A percentile compares a stretch with the other conserved stretches of the same genome.
phyloP scores from a whole-genome alignment of 768 basidiomycete species.

The Sutorius australiensis region DNA sequence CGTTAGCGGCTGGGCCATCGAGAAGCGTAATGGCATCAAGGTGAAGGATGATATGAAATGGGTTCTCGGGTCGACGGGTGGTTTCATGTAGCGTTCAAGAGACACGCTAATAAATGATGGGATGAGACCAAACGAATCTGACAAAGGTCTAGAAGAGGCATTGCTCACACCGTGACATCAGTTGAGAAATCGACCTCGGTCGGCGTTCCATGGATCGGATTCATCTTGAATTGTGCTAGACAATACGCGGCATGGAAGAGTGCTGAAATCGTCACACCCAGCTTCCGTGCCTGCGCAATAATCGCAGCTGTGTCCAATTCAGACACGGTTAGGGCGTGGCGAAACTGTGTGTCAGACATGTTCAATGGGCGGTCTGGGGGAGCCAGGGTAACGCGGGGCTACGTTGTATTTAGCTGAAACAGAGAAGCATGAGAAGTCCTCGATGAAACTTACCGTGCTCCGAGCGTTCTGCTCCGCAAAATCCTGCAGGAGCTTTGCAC shows the following conservation, averaged over 20 bases:
- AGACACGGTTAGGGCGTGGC: neutral
- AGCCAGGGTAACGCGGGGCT: slow-evolving; percentile 9
- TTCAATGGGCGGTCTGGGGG: slow-evolving; percentile 6
- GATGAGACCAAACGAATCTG: neutral
- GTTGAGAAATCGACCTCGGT: slow-evolving; percentile 19
- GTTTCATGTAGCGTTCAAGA: slow-evolving; percentile 19
- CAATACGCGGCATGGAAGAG: slow-evolving; percentile 24
- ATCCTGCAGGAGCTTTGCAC: slow-evolving; percentile 14
- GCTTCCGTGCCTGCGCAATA: slow-evolving; percentile 4
- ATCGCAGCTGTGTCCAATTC: slow-evolving; percentile 12
- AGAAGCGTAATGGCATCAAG: slow-evolving; percentile 15
- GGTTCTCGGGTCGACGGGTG: slow-evolving; percentile 15
- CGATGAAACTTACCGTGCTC: slow-evolving; percentile 4
- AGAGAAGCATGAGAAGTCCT: neutral
- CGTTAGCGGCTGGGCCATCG: slow-evolving; percentile 10
- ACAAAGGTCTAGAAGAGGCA: neutral
- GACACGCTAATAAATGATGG: slow-evolving; percentile 3
- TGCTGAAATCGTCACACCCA: slow-evolving; percentile 11
- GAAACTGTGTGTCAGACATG: slow-evolving; percentile 8
- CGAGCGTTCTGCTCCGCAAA: slow-evolving; percentile 1
- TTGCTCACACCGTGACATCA: slow-evolving; percentile 10
- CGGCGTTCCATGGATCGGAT: slow-evolving; percentile 7
- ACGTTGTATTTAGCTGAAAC: neutral
- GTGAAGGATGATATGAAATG: slow-evolving; percentile 17
- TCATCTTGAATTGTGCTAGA: slow-evolving; percentile 22